Evolutionary conservation across 371 early-diverging fungal species (phyloP), one percentile per base, ranked within the genome.

Genomic region (Zychaea mexicana): DNA sequence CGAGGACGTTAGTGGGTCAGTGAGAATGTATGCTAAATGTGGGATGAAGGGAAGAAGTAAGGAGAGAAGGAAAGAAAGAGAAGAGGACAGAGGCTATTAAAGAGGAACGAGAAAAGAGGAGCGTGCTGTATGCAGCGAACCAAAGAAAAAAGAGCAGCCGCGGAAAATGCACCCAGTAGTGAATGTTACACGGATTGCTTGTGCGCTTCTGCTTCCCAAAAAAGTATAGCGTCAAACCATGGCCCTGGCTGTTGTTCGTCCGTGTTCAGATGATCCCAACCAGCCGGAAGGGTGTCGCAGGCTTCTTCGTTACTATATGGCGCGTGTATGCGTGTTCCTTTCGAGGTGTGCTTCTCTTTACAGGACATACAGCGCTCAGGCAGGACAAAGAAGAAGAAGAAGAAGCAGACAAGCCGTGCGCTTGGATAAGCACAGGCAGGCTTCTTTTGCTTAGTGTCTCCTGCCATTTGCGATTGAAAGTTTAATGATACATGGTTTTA

Each of bases 101-200:
- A 47, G 22, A 47, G n/a, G n/a, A 46, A 46, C 7, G 19, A n/a
- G 21, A n/a, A 21, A 46, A n/a, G 46, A 21, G 21, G 19, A 13
- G 21, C 7, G 10, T 9, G 7, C n/a, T 49, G 49, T 49, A 49
- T 49, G 49, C 49, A 49, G 13, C 21, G 38, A 36, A n/a, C 42
- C 4, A 7, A 42, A 42, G 24, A 46, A 46, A 46, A 46, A 46
- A 46, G 19, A n/a, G 46, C 6, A 49, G 22, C 49, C 49, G 49
- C 49, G 49, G 49, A 49, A 42, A 49, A 49, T 49, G 49, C 49
- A 49, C 19, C 49, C 49, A 49, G 22, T 22, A 49, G 3, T 49
- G 49, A 49, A 49, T 49, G 49, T 49, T 49, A 22, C 49, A 49
- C 49, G 22, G 22, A 49, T 6, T 49, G 49, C 49, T 49, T 49